These are phyloP conservation scores for Mollisiaceae sp. DNA, from an alignment of 2,329 filamentous ascomycete species.

Conservation along the genomic window DNA sequence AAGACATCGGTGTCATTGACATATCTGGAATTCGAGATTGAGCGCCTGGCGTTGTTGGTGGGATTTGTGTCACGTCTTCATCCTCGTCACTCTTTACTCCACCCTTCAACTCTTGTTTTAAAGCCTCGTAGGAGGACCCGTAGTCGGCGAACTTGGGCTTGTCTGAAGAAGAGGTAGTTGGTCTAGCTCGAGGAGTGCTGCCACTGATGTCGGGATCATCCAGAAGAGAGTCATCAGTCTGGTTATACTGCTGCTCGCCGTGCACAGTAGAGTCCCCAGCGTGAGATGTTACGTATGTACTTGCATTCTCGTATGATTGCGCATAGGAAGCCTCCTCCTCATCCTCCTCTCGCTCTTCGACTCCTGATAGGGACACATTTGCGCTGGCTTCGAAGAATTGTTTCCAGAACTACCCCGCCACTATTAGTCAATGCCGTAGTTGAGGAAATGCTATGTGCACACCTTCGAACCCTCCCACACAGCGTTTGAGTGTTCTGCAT, in stretches of 20 bases:
- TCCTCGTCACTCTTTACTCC: conserved; percentile 46
- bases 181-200: conserved; percentile 68
- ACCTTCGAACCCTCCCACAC: conserved; percentile 98
- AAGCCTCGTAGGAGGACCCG: conserved; percentile 76
- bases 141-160: conserved; percentile 65
- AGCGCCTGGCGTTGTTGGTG: conserved; percentile 42
- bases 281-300: conserved; percentile 44
- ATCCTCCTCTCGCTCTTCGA: conserved; percentile 78
- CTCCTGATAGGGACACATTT: conserved; percentile 94
- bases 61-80: conserved; percentile 47
- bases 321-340: conserved; percentile 52
- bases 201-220: conserved; percentile 66
- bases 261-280: conserved; percentile 39
- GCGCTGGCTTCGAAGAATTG: conserved; percentile 99
- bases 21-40: conserved; percentile 62
- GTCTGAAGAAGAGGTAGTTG: conserved; percentile 50
- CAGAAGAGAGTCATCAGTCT: conserved; percentile 68
- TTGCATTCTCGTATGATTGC: conserved; percentile 41
- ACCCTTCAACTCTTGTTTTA: conserved; percentile 68
- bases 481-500: conserved; percentile 88
- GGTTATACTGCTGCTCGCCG: conserved; percentile 41
- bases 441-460: conserved; percentile 18
- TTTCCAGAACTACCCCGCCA: conserved; percentile 84
- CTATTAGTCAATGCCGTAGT: conserved; percentile 22
- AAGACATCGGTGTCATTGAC: conserved; percentile 66